phyloP scores from a whole-genome alignment of 73 alveolate genomes.

The Paramecium octaurelia region DNA sequence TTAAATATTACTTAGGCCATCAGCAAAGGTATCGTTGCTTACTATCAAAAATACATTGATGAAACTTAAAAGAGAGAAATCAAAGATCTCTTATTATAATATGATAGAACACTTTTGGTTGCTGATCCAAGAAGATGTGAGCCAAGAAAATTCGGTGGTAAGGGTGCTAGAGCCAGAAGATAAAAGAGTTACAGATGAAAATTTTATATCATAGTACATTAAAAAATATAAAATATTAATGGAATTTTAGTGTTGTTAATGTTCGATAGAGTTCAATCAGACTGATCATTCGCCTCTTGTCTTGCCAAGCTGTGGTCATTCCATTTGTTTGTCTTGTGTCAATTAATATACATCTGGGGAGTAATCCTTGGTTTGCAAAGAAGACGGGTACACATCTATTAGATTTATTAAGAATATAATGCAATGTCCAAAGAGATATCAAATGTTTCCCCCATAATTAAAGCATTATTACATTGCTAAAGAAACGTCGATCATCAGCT shows the following conservation, averaged over 20 bases:
- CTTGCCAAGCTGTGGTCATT: slow-evolving; percentile 17
- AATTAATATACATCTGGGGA: neutral
- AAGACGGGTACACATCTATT: neutral
- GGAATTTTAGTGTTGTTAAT: slow-evolving; percentile 13
- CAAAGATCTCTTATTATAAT: slow-evolving; percentile 88
- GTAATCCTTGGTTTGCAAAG: neutral
- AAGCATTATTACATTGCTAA: neutral
- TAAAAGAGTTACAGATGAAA: slow-evolving; percentile 87
- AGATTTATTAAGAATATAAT: neutral
- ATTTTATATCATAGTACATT: neutral
- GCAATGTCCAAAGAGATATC: neutral
- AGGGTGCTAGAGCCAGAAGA: slow-evolving; percentile 94
- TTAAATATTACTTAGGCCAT: slow-evolving; percentile 73
- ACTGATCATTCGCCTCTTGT: neutral
- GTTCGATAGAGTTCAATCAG: neutral
- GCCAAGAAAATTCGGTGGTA: slow-evolving; percentile 99
- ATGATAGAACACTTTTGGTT: slow-evolving; percentile 96
- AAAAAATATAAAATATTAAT: neutral
- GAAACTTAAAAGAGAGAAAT: slow-evolving; percentile 91
- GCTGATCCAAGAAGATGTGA: slow-evolving; percentile 98
- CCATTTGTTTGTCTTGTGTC: neutral
- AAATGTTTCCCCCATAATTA: neutral
- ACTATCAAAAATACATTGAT: slow-evolving; percentile 88
- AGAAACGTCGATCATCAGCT: neutral
- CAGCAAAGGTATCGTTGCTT: slow-evolving; percentile 96